Evolutionary conservation across 2,329 filamentous ascomycete genomes (phyloP).

Genomic region (Beauveria brongniartii): DNA sequence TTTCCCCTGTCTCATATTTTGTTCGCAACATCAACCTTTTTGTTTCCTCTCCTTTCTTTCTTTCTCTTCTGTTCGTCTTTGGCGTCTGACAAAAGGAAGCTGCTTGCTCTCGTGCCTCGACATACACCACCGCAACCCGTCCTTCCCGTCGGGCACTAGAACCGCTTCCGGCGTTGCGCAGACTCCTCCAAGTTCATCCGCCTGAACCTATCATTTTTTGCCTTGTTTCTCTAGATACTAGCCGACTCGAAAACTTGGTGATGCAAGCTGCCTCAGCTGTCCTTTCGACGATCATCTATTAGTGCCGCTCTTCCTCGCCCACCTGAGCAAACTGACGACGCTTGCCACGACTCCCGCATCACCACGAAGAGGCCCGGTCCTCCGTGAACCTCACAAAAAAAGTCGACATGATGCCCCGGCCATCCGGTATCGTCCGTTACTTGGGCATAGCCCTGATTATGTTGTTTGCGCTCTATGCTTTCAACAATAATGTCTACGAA

Average conservation of each 20-base stretch:
- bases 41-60: neutral
- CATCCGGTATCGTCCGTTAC: slow-evolving; percentile 35
- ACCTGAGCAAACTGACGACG: neutral
- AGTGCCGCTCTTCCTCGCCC: neutral
- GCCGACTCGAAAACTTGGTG: neutral
- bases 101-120: neutral
- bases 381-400: neutral
- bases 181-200: neutral
- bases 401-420: slow-evolving; percentile 23
- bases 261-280: neutral
- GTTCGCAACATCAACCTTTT: neutral
- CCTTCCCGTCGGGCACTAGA: neutral
- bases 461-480: slow-evolving; percentile 23
- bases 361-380: neutral
- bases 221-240: neutral
- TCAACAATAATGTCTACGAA: slow-evolving; percentile 17
- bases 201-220: neutral
- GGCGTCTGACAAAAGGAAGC: neutral
- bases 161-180: neutral
- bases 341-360: neutral
- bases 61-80: neutral
- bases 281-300: neutral
- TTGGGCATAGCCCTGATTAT: slow-evolving; percentile 29
- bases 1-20: neutral
- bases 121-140: neutral